Base-by-base conservation (phyloP, 1,139 yeast genomes). In the Trichomonascaceae sp. region DNA sequence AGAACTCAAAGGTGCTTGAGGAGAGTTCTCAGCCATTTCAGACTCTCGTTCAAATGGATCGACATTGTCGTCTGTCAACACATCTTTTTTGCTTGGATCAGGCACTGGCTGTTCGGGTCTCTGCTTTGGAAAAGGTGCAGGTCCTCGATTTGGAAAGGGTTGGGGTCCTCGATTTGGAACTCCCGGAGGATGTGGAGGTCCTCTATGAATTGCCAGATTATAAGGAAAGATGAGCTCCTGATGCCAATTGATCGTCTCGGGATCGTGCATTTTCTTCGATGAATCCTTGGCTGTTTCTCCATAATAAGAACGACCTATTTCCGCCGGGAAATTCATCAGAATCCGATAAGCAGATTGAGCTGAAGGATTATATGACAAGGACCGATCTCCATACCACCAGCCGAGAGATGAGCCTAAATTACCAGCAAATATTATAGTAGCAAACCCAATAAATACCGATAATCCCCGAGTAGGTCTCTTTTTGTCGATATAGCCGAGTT, bases 231-330 rank as follows among this genome's bases (percentile, higher is more conserved):
- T 47, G 22, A 66, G 61, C 53, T 58, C 61, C 46, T 51, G 51
- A 15, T 48, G 53, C 70, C 70, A 67, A 53, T 67, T 66, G 50
- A 65, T 63, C 2, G 57, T 51, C 32, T 56, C 57, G 4, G 71
- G 71, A 52, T 66, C 62, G 32, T 57, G 53, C 68, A 67, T 63
- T 38, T 59, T 59, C 45, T 58, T 53, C n/a, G 60, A 52, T 1
- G 62, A 60, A 46, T 60, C 60, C 41, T 54, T 45, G 4, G 66
- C 59, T 1, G 68, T 65, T 43, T 58, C 46, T 13, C 55, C 48
- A 52, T 61, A 67, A 58, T 67, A 67, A 9, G 62, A 59, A 17
- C 57, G 30, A 6, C 69, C 70, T 32, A 67, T 52, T 27, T 64
- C 65, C 0, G 70, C 66, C 3, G 70, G 70, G 44, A 57, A 61